Base-by-base conservation (phyloP, 1,139 yeast species). In the Zygosaccharomyces sapae region DNA sequence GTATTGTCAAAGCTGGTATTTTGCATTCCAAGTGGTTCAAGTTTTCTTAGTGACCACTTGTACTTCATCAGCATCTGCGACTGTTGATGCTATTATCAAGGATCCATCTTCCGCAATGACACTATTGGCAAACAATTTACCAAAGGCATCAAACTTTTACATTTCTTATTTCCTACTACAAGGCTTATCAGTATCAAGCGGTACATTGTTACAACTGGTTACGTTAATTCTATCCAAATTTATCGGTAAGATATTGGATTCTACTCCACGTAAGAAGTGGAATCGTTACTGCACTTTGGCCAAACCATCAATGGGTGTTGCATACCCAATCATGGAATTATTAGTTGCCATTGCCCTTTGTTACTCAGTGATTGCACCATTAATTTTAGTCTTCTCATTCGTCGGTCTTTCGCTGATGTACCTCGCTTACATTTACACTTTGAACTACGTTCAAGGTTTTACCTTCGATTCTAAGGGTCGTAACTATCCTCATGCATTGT, bases 21-120 rank as follows among this genome's bases (percentile, higher is more conserved):
- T 77, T 70, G 95, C 89, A 2, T 90, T 90, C 78, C 92, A 86
- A 69, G 90, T 88, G 45, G 81, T 90, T 40, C 89, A 90, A 65
- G 87, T 77, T 5, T 90, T 90, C 69, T 68, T 90, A 53, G 89
- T 89, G 45, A 77, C 87, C 45, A 87, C 97, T 1, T 66, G 87
- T 49, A 74, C 95, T 18, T 86, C 96, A 9, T 80, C 96, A 41
- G 86, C 95, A 10, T 73, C 95, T 9, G 75, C 92, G 1, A 82
- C 83, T 3, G 79, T 80, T 5, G 69, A 74, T 10, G 77, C 80
- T 50, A 79, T 82, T 45, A 66, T 73, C 16, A 62, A 69, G 10
- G 65, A 80, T 12, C 89, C 90, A 34, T 52, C 68, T 2, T 58
- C 68, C 33, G 86, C 84, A 4, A 74, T 83, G 77, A 65, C 70